Base-by-base conservation (phyloP, 768 basidiomycete genomes). In the Lepiota subincarnata region DNA sequence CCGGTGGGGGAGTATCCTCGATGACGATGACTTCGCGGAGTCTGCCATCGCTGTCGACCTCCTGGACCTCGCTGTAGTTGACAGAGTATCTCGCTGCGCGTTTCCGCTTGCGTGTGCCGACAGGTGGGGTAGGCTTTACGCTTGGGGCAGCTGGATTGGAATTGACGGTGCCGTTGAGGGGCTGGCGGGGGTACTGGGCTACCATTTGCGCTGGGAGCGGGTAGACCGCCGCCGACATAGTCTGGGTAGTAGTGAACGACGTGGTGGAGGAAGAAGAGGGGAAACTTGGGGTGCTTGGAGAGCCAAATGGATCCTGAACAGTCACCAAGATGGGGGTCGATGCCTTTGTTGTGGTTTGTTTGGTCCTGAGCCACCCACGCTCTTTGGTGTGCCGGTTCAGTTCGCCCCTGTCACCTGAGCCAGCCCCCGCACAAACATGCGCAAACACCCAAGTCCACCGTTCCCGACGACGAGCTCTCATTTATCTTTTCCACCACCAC, bases 1-100 rank as follows among this genome's bases (percentile, higher is more conserved):
- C 81, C 39, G 90, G 90, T 35, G 86, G 86, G 24, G 91, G 91
- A 40, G 92, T 92, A 73, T 94, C 92, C 62, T 94, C 92, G 68
- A 94, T 92, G 62, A 94, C 86, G 70, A 94, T 93, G 66, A 93
- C 87, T 68, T 93, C 91, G 49, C 91, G 75, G 36, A 91, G 75
- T 60, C 78, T 75, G 56, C 91, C 91, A 45, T 86, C 75, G 60
- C 75, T 78, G 71, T 93, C 91, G 66, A 92, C 79, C 72, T 93
- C 91, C 62, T 92, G 84, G 37, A 91, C 88, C 67, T 92, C 89
- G 66, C 86, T 89, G 75, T 91, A 92, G 74, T 81, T 86, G 69
- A 92, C 86, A 19, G 84, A 86, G 68, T 80, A 88, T 62, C 89
- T 86, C 62, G 86, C 84, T 26, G 84, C 78, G 66, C 89, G 83